These are phyloP conservation scores for Nemania sp. DNA, from an alignment of 2,329 filamentous ascomycete species.

Conservation along the genomic window DNA sequence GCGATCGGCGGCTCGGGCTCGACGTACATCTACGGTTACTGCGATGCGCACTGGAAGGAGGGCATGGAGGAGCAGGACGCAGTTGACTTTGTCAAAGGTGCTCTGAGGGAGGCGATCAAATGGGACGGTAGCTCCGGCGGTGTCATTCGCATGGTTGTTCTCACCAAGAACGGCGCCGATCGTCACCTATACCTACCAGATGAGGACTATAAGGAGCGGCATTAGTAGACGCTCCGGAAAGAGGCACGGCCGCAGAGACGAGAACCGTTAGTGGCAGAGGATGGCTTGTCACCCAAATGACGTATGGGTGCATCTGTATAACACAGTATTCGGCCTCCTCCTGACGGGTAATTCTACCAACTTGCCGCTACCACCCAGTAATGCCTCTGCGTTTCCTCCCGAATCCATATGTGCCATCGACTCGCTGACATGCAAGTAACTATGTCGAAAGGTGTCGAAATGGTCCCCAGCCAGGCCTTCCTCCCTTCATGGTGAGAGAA, in stretches of 20 bases:
- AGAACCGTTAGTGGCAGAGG: conserved; percentile 7
- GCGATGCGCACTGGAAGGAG: conserved; percentile 94
- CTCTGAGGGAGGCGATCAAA: conserved; percentile 93
- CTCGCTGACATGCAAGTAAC: background rate
- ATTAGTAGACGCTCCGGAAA: conserved; percentile 56
- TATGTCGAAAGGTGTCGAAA: too few species aligned
- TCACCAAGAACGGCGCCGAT: conserved; percentile 87
- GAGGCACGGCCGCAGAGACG: conserved; percentile 5
- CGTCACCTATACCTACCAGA: conserved; percentile 96
- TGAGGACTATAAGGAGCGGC: conserved; percentile 76
- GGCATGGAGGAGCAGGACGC: conserved; percentile 92
- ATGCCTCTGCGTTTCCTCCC: background rate
- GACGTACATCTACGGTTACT: conserved; percentile 99
- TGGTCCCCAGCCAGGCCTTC: too few species aligned
- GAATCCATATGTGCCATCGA: background rate
- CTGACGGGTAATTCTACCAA: background rate
- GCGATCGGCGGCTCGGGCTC: conserved; percentile 95
- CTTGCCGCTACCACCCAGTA: background rate
- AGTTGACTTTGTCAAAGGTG: conserved; percentile 88
- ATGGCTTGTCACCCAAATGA: conserved; percentile 11
- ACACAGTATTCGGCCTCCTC: conserved; percentile 23
- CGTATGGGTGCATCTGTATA: conserved; percentile 26
- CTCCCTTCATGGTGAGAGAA: too few species aligned
- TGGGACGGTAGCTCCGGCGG: conserved; percentile 99
- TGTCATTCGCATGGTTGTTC: conserved; percentile 96